Base-by-base conservation (phyloP, 1,284 basidiomycete genomes). In the Malassezia yamatoensis region DNA sequence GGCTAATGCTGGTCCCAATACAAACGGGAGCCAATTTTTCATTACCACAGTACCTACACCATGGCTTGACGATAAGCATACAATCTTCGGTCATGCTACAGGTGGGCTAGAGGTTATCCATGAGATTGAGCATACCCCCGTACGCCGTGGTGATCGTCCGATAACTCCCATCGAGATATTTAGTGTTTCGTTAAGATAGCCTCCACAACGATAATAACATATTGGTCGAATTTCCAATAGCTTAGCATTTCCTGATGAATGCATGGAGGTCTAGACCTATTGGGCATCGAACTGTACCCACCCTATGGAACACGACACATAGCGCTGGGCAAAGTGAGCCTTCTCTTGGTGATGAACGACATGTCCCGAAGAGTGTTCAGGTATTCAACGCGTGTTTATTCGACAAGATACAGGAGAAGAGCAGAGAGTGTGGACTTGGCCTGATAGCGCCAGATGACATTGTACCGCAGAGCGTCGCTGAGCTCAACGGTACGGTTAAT, bases 11-110 rank as follows among this genome's bases (percentile, higher is more conserved):
- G 93, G 94, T 1, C 85, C 89, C 1, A 80, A 80, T 51, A 98
- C 94, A 38, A 99, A 98, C 73, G 94, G 86, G 2, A 88, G 86
- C 3, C 93, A 99, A 75, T 98, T 98, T 80, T 98, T 98, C 78
- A 91, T 98, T 74, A 99, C 94, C 2, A 96, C 90, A 2, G 90
- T 86, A 2, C 86, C 91, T 11, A 89, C 88, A 5, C 89, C 90
- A 7, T 96, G 90, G 90, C 79, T 98, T 51, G 80, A 82, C 60
- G 76, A 78, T 57, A 81, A 81, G 70, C 81, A 82, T 62, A 80
- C 80, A 5, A 76, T 82, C 53, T 82, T 82, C 63, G 81, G 81
- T 0, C 72, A 79, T 16, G 80, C 78, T 3, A 75, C 75, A 1
- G 74, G 76, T 0, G 81, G 81, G 0, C 71, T 81, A 51, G 81